These are phyloP conservation scores for Phenoliferia sp. DNA, from an alignment of 1,284 basidiomycete genomes.

Conservation along the genomic window DNA sequence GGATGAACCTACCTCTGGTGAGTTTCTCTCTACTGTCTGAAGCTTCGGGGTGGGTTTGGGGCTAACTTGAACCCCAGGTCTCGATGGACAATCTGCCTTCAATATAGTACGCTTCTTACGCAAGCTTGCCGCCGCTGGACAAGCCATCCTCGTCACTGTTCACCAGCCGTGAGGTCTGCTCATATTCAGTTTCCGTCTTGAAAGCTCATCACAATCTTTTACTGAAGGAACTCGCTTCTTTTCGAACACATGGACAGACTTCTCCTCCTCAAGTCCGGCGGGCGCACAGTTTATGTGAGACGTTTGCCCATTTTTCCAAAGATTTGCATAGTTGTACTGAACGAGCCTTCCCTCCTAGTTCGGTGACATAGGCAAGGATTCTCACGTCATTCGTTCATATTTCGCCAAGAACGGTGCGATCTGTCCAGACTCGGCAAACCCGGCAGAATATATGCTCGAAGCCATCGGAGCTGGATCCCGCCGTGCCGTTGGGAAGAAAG, in stretches of 20 bases:
- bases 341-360: constrained; percentile 24
- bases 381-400: constrained; percentile 51
- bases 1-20: constrained; percentile 55
- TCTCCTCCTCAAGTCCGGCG: constrained; percentile 36
- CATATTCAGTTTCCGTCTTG: background rate
- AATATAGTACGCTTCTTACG: constrained; percentile 73
- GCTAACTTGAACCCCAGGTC: constrained; percentile 45
- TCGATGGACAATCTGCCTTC: constrained; percentile 86
- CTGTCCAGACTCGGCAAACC: constrained; percentile 29
- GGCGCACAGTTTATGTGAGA: constrained; percentile 12
- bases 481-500: constrained; percentile 38
- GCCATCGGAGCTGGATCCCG: constrained; percentile 42
- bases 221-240: constrained; percentile 46
- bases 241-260: constrained; percentile 34
- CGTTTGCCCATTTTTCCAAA: constrained; percentile 1
- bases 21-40: background rate
- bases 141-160: constrained; percentile 55
- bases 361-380: constrained; percentile 44
- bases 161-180: constrained; percentile 57
- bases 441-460: constrained; percentile 41
- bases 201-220: background rate
- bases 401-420: constrained; percentile 41
- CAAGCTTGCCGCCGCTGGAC: constrained; percentile 75
- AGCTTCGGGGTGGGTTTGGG: background rate
- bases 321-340: background rate